Base-by-base conservation (phyloP, 192 early-diverging fungal species). In the Backusella tarrabulga region DNA sequence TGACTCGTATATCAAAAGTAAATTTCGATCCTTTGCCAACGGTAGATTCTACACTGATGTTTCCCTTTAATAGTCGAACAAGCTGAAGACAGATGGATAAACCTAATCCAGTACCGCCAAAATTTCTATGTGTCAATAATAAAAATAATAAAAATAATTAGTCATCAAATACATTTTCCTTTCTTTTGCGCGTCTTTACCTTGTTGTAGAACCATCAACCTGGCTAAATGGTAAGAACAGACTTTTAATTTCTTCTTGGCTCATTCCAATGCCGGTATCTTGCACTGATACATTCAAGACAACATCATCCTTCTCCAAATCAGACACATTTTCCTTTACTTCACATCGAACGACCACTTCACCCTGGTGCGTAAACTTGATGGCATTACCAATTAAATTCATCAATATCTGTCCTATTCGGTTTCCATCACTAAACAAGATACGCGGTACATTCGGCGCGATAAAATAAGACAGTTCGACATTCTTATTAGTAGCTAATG, bases 381-480 rank as follows among this genome's bases (percentile, higher is more conserved):
- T 83, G 15, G 92, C 89, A 73, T 95, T 95, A 54, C 90, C 90
- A 6, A 91, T 89, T 40, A 95, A 78, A 72, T 95, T 95, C 71
- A 91, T 93, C 68, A 95, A 78, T 36, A 93, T 85, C 80, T 95
- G 93, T 34, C 90, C 85, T 67, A 93, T 80, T 12, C 92, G 81
- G 44, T 90, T 81, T 21, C 88, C 87, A 72, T 95, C 93, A 35
- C 90, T 89, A 35, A 91, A 86, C 1, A 93, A 67, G 56, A 85
- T 78, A 26, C 84, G 81, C 0, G 90, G 87, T 2, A 93, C 85
- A 29, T 80, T 80, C 0, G 84, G 76, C 44, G 92, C 91, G 54
- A 91, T 81, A 32, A 85, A 80, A 35, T 88, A 87, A 32, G 85
- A 84, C 5, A 93, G 74, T 6, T 86, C 75, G 7, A 95, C 68